Evolutionary conservation across 2,329 filamentous ascomycete species (phyloP).

Genomic region (Fusarium foetens): DNA sequence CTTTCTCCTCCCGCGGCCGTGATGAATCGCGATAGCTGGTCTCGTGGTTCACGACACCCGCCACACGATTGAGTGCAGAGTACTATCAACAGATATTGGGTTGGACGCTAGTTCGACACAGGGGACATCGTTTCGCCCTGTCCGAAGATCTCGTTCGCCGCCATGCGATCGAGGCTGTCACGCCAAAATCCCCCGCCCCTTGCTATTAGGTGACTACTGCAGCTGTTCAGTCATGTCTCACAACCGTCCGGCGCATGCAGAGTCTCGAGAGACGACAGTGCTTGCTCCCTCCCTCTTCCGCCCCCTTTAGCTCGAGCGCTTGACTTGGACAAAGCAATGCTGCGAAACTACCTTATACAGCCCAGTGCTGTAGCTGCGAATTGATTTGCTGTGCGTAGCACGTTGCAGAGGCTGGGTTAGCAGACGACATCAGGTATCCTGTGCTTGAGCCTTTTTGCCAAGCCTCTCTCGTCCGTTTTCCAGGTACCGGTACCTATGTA

Average conservation of each 20-base stretch:
- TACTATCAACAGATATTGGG: slow-evolving; percentile 13
- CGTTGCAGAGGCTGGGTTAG: slow-evolving; percentile 18
- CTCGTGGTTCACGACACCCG: slow-evolving; percentile 22
- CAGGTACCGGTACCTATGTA: slow-evolving; percentile 40
- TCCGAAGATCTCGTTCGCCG: slow-evolving; percentile 34
- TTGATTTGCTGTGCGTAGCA: slow-evolving; percentile 4
- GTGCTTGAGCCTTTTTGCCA: slow-evolving; percentile 15
- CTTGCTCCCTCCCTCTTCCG: slow-evolving; percentile 6
- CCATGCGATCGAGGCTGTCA: slow-evolving; percentile 33
- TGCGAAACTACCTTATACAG: slow-evolving; percentile 3
- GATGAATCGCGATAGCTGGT: neutral
- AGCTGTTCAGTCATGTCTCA: slow-evolving; percentile 24
- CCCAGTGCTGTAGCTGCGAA: slow-evolving; percentile 12
- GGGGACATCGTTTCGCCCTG: slow-evolving; percentile 25
- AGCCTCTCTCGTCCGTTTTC: slow-evolving; percentile 17
- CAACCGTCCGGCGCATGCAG: neutral
- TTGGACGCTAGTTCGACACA: slow-evolving; percentile 14
- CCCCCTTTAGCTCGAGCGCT: neutral
- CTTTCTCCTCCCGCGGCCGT: neutral
- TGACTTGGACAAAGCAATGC: slow-evolving; percentile 22
- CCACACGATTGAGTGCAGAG: slow-evolving; percentile 12
- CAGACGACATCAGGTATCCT: slow-evolving; percentile 20
- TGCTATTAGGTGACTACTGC: slow-evolving; percentile 6
- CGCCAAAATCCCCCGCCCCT: slow-evolving; percentile 28
- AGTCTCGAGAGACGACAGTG: neutral